Percentiles rank a stretch among this genome's conserved stretches.
phyloP scores from a whole-genome alignment of 352 stramenopile species.

The Blastocystis sp. region DNA sequence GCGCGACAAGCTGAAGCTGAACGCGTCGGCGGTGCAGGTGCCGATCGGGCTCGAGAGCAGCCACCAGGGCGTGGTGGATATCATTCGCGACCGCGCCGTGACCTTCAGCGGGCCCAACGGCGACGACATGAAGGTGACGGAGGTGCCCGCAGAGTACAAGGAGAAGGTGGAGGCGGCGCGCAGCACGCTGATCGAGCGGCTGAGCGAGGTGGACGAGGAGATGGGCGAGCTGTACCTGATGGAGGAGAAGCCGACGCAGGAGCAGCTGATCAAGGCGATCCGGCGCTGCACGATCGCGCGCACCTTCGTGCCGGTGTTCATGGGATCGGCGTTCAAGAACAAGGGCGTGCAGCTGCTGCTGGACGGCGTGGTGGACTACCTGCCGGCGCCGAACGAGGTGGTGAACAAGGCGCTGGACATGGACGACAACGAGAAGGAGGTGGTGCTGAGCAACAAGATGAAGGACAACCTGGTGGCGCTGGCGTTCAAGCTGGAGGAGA shows the following conservation, averaged over 20 bases:
- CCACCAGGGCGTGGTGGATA: conserved; percentile 91
- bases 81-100: conserved; percentile 77
- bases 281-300: conserved; percentile 89
- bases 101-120: conserved; percentile 83
- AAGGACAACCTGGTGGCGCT: conserved; percentile 89
- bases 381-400: conserved; percentile 89
- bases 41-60: conserved; percentile 92
- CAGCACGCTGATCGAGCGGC: conserved; percentile 82
- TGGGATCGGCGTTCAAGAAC: conserved; percentile 91
- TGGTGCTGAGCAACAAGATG: conserved; percentile 82
- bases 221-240: conserved; percentile 98
- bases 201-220: conserved; percentile 95
- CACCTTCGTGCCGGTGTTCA: conserved; percentile 97
- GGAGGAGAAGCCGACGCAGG: conserved; percentile 87
- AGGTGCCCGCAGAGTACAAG: conserved; percentile 67
- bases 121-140: conserved; percentile 75
- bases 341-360: conserved; percentile 87
- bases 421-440: conserved; percentile 84
- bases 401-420: conserved; percentile 91
- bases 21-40: conserved; percentile 90
- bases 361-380: conserved; percentile 92
- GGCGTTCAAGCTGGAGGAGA: conserved; percentile 99
- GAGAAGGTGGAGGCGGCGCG: conserved; percentile 66
- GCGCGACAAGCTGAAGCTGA: conserved; percentile 91
- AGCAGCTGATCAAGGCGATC: conserved; percentile 89